Evolutionary conservation across 2,329 filamentous ascomycete species (phyloP), one percentile per base, ranked within the genome.

Genomic region (Cladosporium sp.): DNA sequence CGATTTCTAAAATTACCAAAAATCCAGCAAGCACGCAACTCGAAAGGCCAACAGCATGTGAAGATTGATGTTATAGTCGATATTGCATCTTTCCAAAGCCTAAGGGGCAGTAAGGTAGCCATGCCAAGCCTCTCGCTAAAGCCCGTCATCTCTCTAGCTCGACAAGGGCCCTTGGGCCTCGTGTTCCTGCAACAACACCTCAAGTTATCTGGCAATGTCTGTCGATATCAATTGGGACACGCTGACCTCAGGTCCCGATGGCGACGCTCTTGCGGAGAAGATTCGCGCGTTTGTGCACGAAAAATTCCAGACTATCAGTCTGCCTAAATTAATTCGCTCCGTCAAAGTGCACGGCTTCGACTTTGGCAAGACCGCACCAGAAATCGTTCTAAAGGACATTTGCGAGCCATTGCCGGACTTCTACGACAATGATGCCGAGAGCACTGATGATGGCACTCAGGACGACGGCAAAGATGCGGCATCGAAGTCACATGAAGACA

Each of bases 171-270:
- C n/a, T n/a, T n/a, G n/a, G n/a, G n/a, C 31, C 3, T 53, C 28
- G 23, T 33, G 28, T 55, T n/a, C n/a, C 52, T 55, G 31, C 52
- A 55, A 56, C 21, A 37, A 37, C 62, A 58, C 40, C 44, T 60
- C 33, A 16, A 33, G 28, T 64, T 62, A 62, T n/a, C 37, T 23
- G 10, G 23, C 56, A 67, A 99, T 99, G 95, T 98, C 95, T 72
- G 94, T 99, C 82, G 93, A 98, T 76, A 90, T 99, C 77, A 93
- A 96, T 80, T 99, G 95, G 95, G 90, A 95, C 75, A 91, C 90
- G 68, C 87, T 98, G 75, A 98, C 94, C 26, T 89, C 88, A 68
- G 95, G 95, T 31, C 88, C 92, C 58, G 94, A 98, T 79, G 94
- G 95, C 65, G 85, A 89, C 69, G 91, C 88, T 63, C 88, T 97